Evolutionary conservation across 805 yeast species (phyloP), one percentile per base, ranked within the genome.

Genomic region (Yamadazyma endophytica): DNA sequence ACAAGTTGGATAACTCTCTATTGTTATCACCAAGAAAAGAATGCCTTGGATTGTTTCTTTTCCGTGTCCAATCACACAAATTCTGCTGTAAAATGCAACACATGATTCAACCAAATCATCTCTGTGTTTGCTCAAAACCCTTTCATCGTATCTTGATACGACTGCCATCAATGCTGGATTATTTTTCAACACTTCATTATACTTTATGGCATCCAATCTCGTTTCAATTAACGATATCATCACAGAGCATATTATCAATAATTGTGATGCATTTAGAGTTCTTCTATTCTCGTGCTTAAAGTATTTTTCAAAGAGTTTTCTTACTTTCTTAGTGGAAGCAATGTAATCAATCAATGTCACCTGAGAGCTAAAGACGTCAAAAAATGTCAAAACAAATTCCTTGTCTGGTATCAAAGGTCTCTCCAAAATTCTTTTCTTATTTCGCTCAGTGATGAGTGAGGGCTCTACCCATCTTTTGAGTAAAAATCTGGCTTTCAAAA

Each of bases 61-160:
- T 7, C 79, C 81, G 38, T 73, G 79, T 36, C 73, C 69, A 14
- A 68, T 46, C 2, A 73, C 56, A 6, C 70, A 54, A 5, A 76
- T 49, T 33, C 75, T 62, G 40, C 73, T 75, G 40, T 69, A 79
- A 43, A 73, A 78, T 43, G 54, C 70, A 14, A 77, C 47, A 1
- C 76, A 52, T 24, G 49, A 42, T 37, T 41, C 42, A 17, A 52
- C 25, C n/a, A 54, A 36, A 4, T 33, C 30, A 15, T 37, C 32
- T 29, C 46, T 46, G 19, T 47, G 29, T 4, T 21, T 23, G 3
- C 22, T 19, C 22, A 56, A 32, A 8, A 46, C 45, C 2, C 37
- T 28, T 21, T 29, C 24, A n/a, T 24, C 13, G 12, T 33, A 33
- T 13, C 11, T 19, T 9, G 21, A 19, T 19, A 19, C 11, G 11